A percentile compares a stretch with the other conserved stretches of the same genome.
These are phyloP conservation scores for Xylaria flabelliformis DNA, from an alignment of 495 filamentous ascomycete species.

Conservation along the genomic window DNA sequence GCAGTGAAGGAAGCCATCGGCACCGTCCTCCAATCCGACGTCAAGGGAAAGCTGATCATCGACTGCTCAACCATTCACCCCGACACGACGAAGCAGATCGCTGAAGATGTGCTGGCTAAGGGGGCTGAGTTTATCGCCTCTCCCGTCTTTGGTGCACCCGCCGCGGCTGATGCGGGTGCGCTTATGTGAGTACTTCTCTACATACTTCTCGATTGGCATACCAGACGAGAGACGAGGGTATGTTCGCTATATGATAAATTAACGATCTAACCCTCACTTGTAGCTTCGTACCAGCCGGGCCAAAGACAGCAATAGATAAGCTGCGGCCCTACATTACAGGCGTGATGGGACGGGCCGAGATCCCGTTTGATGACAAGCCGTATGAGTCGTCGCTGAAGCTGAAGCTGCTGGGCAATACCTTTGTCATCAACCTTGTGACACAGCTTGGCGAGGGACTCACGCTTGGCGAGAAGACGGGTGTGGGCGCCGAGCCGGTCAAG, in stretches of 20 bases:
- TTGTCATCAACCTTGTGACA: constrained; percentile 84
- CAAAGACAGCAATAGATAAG: constrained; percentile 62
- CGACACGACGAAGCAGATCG: constrained; percentile 72
- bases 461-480: constrained; percentile 79
- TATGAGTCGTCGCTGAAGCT: constrained; percentile 65
- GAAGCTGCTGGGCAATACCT: constrained; percentile 87
- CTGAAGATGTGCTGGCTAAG: constrained; percentile 58
- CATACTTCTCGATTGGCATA: neutral
- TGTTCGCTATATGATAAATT: neutral
- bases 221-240: neutral
- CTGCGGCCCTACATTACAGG: constrained; percentile 78
- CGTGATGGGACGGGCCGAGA: constrained; percentile 73
- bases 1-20: constrained; percentile 67
- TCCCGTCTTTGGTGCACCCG: constrained; percentile 83
- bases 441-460: constrained; percentile 76
- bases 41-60: constrained; percentile 74
- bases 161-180: constrained; percentile 76
- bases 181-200: constrained; percentile 50
- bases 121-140: constrained; percentile 79
- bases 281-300: constrained; percentile 77
- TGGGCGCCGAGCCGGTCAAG: constrained; percentile 73
- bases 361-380: constrained; percentile 71
- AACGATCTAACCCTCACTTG: constrained; percentile 19
- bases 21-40: constrained; percentile 58
- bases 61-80: constrained; percentile 92